These are phyloP conservation scores for Microsporum ferrugineum DNA, from an alignment of 2,329 filamentous ascomycete species.

Conservation along the genomic window DNA sequence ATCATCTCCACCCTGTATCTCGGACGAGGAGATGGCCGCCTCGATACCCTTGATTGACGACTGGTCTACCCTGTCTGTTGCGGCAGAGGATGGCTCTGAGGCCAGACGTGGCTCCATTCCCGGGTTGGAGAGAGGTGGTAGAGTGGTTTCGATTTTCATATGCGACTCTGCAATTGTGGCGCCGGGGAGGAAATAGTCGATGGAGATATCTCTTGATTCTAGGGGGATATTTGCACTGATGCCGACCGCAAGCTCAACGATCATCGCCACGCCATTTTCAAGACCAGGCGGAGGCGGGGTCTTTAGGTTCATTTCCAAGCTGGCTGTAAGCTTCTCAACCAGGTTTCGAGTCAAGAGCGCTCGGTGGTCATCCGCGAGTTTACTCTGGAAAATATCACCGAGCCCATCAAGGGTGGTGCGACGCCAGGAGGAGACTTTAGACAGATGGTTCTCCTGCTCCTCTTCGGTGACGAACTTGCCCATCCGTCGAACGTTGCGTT, in stretches of 20 bases:
- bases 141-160: conserved; percentile 70
- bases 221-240: conserved; percentile 78
- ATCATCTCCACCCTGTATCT: conserved; percentile 5
- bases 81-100: conserved; percentile 13
- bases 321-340: conserved; percentile 55
- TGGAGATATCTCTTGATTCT: conserved; percentile 80
- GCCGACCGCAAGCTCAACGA: conserved; percentile 77
- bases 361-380: conserved; percentile 55
- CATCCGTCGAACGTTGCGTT: conserved; percentile 72
- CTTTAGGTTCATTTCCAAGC: conserved; percentile 60
- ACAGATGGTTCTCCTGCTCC: conserved; percentile 76
- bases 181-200: conserved; percentile 75
- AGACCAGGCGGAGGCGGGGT: conserved; percentile 69
- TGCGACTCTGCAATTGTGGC: conserved; percentile 55
- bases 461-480: conserved; percentile 65
- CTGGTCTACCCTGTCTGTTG: conserved; percentile 14
- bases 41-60: conserved; percentile 15
- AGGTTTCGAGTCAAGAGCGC: conserved; percentile 57
- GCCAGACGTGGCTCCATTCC: conserved; percentile 14
- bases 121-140: conserved; percentile 50
- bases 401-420: conserved; percentile 90
- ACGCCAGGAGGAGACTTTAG: conserved; percentile 85
- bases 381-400: conserved; percentile 54
- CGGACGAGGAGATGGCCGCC: conserved; percentile 5
- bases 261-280: conserved; percentile 82